These are phyloP conservation scores for Diaporthe caulivora DNA, from an alignment of 2,329 filamentous ascomycete species.

Conservation along the genomic window DNA sequence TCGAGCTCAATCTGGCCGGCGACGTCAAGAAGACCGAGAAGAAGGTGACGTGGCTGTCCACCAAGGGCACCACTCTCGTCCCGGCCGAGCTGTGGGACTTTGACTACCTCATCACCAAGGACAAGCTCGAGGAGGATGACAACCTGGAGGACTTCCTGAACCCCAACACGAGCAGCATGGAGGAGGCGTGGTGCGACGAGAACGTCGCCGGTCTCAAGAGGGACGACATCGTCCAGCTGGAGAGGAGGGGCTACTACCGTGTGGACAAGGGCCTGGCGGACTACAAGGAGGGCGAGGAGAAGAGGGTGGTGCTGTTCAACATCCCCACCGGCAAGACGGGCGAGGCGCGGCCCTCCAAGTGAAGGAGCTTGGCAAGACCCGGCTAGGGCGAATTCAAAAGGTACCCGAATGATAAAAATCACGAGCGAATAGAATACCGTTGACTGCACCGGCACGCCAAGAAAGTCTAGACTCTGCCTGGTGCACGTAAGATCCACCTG, in stretches of 20 bases:
- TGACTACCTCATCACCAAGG: slow-evolving; percentile 95
- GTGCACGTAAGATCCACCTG: not conserved
- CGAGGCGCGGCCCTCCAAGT: slow-evolving; percentile 30
- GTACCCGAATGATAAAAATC: not conserved
- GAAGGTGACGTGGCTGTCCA: slow-evolving; percentile 94
- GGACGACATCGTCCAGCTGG: slow-evolving; percentile 94
- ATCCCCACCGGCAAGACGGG: slow-evolving; percentile 67
- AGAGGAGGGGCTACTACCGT: slow-evolving; percentile 92
- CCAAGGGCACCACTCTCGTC: slow-evolving; percentile 80
- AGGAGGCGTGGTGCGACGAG: slow-evolving; percentile 82
- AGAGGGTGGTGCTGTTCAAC: slow-evolving; percentile 66
- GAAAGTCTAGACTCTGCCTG: not conserved
- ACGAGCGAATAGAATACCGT: slow-evolving; percentile 2
- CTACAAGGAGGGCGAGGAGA: slow-evolving; percentile 64
- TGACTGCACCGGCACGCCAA: not conserved
- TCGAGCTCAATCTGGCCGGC: slow-evolving; percentile 91
- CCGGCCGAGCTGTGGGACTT: slow-evolving; percentile 92
- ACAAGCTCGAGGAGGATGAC: slow-evolving; percentile 91
- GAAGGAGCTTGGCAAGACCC: not conserved
- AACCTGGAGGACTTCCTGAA: slow-evolving; percentile 87
- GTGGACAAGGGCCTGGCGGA: slow-evolving; percentile 75
- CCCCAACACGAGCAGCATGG: slow-evolving; percentile 79
- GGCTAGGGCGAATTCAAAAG: slow-evolving; percentile 7
- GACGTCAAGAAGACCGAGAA: slow-evolving; percentile 97
- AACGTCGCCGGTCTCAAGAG: slow-evolving; percentile 84